Percentiles rank a stretch among this genome's conserved stretches.
phyloP scores from a whole-genome alignment of 140 eudicot species.

The Cichorium intybus region DNA sequence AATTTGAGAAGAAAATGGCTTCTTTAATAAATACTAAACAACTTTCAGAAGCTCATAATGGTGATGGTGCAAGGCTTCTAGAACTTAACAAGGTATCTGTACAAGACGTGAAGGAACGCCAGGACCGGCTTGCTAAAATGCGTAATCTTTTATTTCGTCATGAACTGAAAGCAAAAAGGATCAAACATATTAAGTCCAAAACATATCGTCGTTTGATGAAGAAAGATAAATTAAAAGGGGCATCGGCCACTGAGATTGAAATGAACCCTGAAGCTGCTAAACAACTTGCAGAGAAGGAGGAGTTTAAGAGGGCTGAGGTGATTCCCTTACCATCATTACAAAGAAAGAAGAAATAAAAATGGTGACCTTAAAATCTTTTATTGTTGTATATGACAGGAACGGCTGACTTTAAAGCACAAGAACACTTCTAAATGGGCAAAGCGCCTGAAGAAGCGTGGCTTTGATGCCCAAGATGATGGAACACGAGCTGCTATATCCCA shows the following conservation, averaged over 20 bases:
- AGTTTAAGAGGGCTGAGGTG: constrained; percentile 87
- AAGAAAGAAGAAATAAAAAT: not conserved
- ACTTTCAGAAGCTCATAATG: constrained; percentile 69
- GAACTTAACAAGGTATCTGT: constrained; percentile 83
- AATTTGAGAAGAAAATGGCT: constrained; percentile 81
- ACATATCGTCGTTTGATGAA: constrained; percentile 68
- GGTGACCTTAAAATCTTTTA: not conserved
- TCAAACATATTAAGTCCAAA: constrained; percentile 84
- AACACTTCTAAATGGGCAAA: constrained; percentile 92
- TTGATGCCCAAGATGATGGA: constrained; percentile 78
- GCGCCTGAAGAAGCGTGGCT: constrained; percentile 79
- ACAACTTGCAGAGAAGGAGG: constrained; percentile 89
- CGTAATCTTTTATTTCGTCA: constrained; percentile 82
- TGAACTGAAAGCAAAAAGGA: constrained; percentile 80
- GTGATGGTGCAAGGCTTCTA: constrained; percentile 85
- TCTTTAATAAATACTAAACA: constrained; percentile 51
- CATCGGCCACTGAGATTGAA: constrained; percentile 37
- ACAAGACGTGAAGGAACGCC: constrained; percentile 77
- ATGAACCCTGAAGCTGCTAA: constrained; percentile 79
- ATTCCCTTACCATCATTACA: not conserved
- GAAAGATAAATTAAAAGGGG: constrained; percentile 65
- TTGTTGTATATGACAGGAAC: constrained; percentile 51
- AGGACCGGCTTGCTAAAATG: constrained; percentile 81
- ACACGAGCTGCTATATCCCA: constrained; percentile 87
- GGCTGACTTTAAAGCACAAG: constrained; percentile 78